Base-by-base conservation (phyloP, 148 eudicot genomes). In the Fagopyrum esculentum region DNA sequence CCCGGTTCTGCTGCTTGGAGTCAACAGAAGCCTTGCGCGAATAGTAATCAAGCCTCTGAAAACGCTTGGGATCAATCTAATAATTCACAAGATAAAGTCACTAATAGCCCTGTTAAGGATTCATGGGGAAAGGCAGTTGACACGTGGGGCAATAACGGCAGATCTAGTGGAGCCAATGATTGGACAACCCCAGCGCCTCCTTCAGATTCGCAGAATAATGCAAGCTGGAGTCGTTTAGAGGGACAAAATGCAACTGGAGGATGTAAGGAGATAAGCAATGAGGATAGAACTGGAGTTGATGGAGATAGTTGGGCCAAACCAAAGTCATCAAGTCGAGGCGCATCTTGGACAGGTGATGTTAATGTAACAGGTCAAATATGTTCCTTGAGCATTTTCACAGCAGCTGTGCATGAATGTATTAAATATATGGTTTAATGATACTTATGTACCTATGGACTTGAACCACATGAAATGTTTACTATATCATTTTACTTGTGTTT, bases 41-140 rank as follows among this genome's bases (percentile, higher is more conserved):
- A 55, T 55, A n/a, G 44, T 22, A n/a, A 7, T 13, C 43, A 26
- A 29, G 45, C 43, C 15, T 64, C 70, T 12, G n/a, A 43, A 29
- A 43, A 64, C 26, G 70, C 45, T 64, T 64, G 70, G 70, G 70
- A 30, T 64, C 43, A 64, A 30, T 64, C 70, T 15, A 15, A 12
- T 44, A 64, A 12, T 43, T 29, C 45, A 43, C 60, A 55, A 55
- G 60, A 55, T 55, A 55, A 55, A 55, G 60, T 19, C 19, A 3
- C 60, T 15, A 55, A 15, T 55, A 55, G 22, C 17, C 60, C 60
- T 55, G 70, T n/a, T 64, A 13, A 64, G 26, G 70, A 26, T 29
- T 29, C 43, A 26, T 29, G 70, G 43, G 70, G 45, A 26, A 64
- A 64, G 45, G 45, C 45, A 9, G 45, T 4, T 15, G 70, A 64